Conservation (phyloP, 2,329 filamentous ascomycete genomes). For the Apiospora pterosperma region DNA sequence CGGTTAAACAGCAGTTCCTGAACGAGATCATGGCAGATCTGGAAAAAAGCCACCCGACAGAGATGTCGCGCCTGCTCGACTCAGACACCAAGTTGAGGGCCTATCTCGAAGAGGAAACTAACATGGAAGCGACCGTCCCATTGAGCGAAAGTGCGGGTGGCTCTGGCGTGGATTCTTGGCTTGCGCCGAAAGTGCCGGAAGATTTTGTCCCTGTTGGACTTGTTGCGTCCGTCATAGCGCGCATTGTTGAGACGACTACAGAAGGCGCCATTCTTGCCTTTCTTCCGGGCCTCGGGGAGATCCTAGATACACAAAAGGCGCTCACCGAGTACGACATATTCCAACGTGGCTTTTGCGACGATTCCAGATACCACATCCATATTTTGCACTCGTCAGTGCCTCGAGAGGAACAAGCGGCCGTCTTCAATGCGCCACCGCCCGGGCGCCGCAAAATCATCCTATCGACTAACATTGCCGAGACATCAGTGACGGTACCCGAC, state of each 20-base stretch:
- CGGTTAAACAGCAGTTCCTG: not conserved
- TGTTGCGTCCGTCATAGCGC: constrained; percentile 38
- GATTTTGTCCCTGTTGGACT: constrained; percentile 35
- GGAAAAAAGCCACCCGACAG: not conserved
- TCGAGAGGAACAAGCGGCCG: constrained; percentile 34
- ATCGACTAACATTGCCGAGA: constrained; percentile 48
- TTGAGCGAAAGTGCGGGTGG: not conserved
- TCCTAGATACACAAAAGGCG: constrained; percentile 26
- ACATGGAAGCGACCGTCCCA: not conserved
- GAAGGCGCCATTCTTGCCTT: constrained; percentile 46
- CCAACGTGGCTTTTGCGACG: constrained; percentile 37
- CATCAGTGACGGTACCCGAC: constrained; percentile 48
- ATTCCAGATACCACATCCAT: constrained; percentile 36
- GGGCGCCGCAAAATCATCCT: constrained; percentile 46
- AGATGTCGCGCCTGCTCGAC: not conserved
- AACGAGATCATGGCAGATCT: constrained; percentile 3
- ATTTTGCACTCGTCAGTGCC: constrained; percentile 44
- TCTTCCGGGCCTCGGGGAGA: constrained; percentile 40
- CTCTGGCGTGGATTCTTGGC: not conserved
- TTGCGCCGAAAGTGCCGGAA: not conserved
- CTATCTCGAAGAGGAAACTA: not conserved
- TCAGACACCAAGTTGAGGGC: not conserved
- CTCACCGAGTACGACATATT: constrained; percentile 24
- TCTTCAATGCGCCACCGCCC: constrained; percentile 35
- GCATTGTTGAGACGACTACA: constrained; percentile 38